Percentiles rank a stretch among this genome's conserved stretches.
These are phyloP conservation scores for Rhytidiadelphus loreus DNA, from an alignment of 225 moss, liverwort and hornwort species.

Conservation along the genomic window DNA sequence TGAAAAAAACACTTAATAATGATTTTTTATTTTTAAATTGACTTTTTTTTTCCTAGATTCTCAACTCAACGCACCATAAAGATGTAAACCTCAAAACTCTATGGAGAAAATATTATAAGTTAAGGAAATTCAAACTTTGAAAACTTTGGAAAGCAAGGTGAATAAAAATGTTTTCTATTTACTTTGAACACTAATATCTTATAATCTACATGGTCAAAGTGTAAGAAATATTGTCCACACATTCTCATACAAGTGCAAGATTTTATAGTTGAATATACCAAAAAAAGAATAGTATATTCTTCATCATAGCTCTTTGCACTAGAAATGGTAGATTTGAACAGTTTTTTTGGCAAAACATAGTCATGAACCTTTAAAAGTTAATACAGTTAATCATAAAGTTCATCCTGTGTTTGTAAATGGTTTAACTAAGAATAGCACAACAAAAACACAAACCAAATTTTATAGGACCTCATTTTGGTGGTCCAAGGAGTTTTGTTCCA, in stretches of 20 bases:
- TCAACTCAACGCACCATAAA: background rate
- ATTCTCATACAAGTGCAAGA: background rate
- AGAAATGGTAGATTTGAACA: background rate
- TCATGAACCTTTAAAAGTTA: background rate
- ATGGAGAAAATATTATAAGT: fast-evolving
- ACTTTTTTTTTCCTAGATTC: no score
- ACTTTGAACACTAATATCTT: background rate
- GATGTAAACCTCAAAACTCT: background rate
- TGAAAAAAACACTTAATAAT: no score
- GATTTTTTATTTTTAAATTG: no score
- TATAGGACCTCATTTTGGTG: no score
- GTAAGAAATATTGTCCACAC: background rate
- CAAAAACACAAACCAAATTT: no score
- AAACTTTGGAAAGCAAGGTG: background rate
- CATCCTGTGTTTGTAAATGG: no score
- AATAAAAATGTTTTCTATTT: background rate
- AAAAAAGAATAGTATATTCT: background rate
- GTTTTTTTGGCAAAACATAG: background rate
- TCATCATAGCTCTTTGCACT: background rate
- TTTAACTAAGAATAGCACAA: no score
- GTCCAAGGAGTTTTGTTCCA: no score
- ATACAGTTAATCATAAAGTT: no score
- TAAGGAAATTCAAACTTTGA: background rate
- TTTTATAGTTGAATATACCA: background rate
- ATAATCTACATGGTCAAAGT: no score